phyloP scores from a whole-genome alignment of 768 basidiomycete species.

The Leccinum boreale region DNA sequence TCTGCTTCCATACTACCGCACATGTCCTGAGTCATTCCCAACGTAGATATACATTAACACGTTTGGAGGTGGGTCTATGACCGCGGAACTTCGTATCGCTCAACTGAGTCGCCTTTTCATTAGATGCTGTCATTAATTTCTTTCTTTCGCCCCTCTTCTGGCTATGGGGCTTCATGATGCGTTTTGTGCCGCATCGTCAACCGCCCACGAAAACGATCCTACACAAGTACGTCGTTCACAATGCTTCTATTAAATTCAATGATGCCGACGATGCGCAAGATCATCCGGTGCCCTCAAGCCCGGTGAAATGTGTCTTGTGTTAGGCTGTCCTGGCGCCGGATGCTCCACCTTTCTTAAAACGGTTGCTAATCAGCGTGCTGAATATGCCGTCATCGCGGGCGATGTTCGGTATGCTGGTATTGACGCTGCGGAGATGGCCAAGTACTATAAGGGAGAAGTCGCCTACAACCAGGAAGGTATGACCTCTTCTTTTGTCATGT shows the following conservation, averaged over 20 bases:
- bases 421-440: conserved; percentile 68
- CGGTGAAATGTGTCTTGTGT: conserved; percentile 84
- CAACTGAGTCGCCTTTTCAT: background rate
- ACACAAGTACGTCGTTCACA: conserved; percentile 44
- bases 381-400: conserved; percentile 61
- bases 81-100: background rate
- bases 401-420: conserved; percentile 85
- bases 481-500: background rate
- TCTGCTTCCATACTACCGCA: background rate
- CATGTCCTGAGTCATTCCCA: background rate
- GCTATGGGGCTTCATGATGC: conserved; percentile 41
- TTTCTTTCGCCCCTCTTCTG: conserved; percentile 50
- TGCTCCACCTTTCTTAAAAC: conserved; percentile 85
- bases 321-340: conserved; percentile 81
- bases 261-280: conserved; percentile 29
- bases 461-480: conserved; percentile 75
- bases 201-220: conserved; percentile 51
- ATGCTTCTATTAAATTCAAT: background rate
- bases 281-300: conserved; percentile 69
- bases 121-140: conserved; percentile 53
- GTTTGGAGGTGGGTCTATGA: conserved; percentile 49
- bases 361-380: conserved; percentile 72
- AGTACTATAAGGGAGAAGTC: conserved; percentile 75
- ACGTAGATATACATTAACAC: conserved; percentile 52
- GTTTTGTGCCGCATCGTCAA: conserved; percentile 37